Percentiles rank a stretch among this genome's conserved stretches.
Conservation (phyloP, 2,329 filamentous ascomycete genomes). For the Coniochaeta sp. region DNA sequence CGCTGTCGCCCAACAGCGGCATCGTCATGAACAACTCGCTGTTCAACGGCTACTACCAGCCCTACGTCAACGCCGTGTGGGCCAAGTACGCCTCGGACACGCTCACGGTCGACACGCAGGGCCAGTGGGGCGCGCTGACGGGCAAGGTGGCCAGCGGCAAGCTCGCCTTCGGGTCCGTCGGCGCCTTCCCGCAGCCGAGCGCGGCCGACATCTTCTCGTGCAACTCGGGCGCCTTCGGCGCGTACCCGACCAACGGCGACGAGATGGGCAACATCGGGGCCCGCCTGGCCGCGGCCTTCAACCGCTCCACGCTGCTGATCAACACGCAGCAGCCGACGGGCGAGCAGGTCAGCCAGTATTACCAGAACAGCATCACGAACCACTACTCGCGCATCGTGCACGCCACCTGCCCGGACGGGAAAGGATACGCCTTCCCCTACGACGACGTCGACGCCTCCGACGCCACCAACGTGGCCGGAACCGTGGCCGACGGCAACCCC, state of each 20-base stretch:
- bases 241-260: conserved; percentile 29
- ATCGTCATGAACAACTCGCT: conserved; percentile 33
- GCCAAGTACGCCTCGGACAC: conserved; percentile 33
- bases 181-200: conserved; percentile 37
- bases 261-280: conserved; percentile 59
- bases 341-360: conserved; percentile 43
- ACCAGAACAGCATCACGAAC: conserved; percentile 49
- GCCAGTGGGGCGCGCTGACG: conserved; percentile 38
- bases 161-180: conserved; percentile 31
- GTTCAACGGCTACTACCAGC: conserved; percentile 42
- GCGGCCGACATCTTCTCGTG: conserved; percentile 45
- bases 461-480: conserved; percentile 54
- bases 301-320: conserved; percentile 60
- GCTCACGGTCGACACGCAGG: conserved; percentile 48
- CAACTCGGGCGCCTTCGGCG: conserved; percentile 49
- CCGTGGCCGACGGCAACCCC: conserved; percentile 50
- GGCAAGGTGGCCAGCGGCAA: conserved; percentile 31
- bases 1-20: conserved; percentile 45
- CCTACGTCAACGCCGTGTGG: conserved; percentile 47
- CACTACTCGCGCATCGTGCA: conserved; percentile 63
- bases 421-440: conserved; percentile 65
- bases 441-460: conserved; percentile 57
- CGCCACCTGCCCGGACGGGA: conserved; percentile 47
- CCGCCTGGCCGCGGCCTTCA: conserved; percentile 68
- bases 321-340: conserved; percentile 44